These are phyloP conservation scores for Torulaspora indica DNA, from an alignment of 805 yeast genomes.

Conservation along the genomic window DNA sequence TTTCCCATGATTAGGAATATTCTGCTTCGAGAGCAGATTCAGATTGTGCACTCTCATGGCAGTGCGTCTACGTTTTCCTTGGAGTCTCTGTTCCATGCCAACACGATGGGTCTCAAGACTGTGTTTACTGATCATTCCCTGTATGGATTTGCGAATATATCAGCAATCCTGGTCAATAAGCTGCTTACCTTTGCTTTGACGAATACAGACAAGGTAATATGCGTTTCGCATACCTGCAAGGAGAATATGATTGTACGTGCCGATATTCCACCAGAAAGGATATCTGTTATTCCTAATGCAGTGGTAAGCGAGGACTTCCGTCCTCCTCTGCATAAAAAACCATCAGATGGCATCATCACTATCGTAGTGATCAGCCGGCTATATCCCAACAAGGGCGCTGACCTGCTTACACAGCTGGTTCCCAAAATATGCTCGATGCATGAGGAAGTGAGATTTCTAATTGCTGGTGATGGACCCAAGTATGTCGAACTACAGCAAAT, in stretches of 20 bases:
- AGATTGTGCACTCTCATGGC: conserved; percentile 94
- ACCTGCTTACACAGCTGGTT: conserved; percentile 72
- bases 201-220: conserved; percentile 88
- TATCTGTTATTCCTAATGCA: conserved; percentile 95
- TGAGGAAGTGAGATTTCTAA: conserved; percentile 64
- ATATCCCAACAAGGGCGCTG: conserved; percentile 96
- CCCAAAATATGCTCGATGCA: conserved; percentile 71
- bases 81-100: conserved; percentile 86
- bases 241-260: conserved; percentile 92
- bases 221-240: conserved; percentile 94
- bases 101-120: conserved; percentile 87
- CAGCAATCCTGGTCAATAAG: conserved; percentile 82
- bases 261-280: conserved; percentile 65
- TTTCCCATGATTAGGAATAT: conserved; percentile 85
- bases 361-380: conserved; percentile 87
- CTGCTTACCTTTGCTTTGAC: conserved; percentile 74
- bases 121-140: conserved; percentile 94
- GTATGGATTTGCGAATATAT: conserved; percentile 87
- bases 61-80: conserved; percentile 81
- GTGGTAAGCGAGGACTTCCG: conserved; percentile 76
- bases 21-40: conserved; percentile 75
- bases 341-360: conserved; percentile 48
- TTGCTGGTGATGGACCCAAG: conserved; percentile 98
- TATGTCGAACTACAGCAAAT: conserved; percentile 91
- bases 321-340: conserved; percentile 36